Conservation (phyloP, 148 eudicot species). For the Camellia granthamiana region DNA sequence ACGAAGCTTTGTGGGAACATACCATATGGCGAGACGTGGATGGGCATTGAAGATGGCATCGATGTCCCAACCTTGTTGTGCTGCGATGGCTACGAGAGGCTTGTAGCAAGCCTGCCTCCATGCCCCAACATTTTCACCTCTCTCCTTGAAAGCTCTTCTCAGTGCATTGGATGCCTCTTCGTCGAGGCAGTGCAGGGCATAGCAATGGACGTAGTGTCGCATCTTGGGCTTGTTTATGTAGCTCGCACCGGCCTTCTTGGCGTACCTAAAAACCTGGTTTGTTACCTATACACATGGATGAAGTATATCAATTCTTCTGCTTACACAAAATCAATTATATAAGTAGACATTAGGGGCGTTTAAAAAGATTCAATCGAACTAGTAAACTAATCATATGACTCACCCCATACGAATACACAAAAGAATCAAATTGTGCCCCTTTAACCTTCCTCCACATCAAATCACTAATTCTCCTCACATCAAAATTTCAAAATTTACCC, state of each 20-base stretch:
- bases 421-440: neutral
- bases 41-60: slow-evolving; percentile 86
- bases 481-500: too few species aligned
- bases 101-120: slow-evolving; percentile 68
- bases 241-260: slow-evolving; percentile 89
- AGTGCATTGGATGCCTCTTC: slow-evolving; percentile 71
- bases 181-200: slow-evolving; percentile 76
- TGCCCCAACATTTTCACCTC: slow-evolving; percentile 81
- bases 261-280: slow-evolving; percentile 87
- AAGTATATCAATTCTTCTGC: too few species aligned
- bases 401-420: too few species aligned
- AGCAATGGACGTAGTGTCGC: slow-evolving; percentile 93
- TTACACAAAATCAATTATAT: too few species aligned
- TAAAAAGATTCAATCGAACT: too few species aligned
- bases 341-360: too few species aligned
- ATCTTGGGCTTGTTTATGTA: slow-evolving; percentile 99
- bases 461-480: too few species aligned
- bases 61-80: slow-evolving; percentile 88
- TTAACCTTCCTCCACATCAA: too few species aligned
- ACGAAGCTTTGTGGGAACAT: slow-evolving; percentile 92
- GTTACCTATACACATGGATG: slow-evolving; percentile 48
- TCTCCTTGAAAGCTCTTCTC: slow-evolving; percentile 64
- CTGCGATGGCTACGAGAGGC: slow-evolving; percentile 74
- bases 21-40: slow-evolving; percentile 85
- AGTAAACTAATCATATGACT: too few species aligned